These are phyloP conservation scores for Trichosporon coremiiforme DNA, from an alignment of 1,284 basidiomycete species.

Conservation along the genomic window DNA sequence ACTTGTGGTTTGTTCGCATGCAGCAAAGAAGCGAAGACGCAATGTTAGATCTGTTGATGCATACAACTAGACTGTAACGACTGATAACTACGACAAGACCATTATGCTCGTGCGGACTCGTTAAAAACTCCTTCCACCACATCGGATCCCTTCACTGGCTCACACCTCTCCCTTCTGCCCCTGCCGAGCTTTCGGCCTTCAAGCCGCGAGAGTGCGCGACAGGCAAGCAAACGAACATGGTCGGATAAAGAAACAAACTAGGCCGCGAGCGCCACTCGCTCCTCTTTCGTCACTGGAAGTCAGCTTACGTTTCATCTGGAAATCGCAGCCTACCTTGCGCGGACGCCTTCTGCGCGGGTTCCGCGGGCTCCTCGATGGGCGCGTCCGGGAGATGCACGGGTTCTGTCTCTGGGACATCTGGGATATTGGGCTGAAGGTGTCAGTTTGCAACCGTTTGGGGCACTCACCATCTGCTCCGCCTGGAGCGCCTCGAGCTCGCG, in stretches of 20 bases:
- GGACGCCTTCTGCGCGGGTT: constrained; percentile 32
- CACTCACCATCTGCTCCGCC: constrained; percentile 59
- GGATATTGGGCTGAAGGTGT: constrained; percentile 42
- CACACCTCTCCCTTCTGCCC: no score
- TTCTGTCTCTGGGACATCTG: constrained; percentile 38
- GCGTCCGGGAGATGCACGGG: constrained; percentile 58
- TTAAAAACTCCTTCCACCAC: no score
- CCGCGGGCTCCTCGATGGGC: constrained; percentile 59
- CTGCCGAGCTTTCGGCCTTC: no score
- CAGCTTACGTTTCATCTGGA: not conserved
- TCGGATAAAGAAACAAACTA: constrained; percentile 42
- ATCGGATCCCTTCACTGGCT: no score
- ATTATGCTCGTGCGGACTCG: no score
- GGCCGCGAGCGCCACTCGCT: constrained; percentile 60
- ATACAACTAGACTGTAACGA: not conserved
- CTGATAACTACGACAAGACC: constrained; percentile 2
- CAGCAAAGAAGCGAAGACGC: not conserved
- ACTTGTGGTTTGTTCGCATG: no score
- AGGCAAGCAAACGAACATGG: not conserved
- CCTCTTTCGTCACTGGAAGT: constrained; percentile 38
- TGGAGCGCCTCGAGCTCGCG: constrained; percentile 73
- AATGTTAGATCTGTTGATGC: not conserved
- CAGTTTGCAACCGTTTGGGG: not conserved
- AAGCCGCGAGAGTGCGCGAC: no score
- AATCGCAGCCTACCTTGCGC: not conserved